Percentiles rank a stretch among this genome's conserved stretches.
Conservation (phyloP, 2,329 filamentous ascomycete genomes). For the Phoma herbarum region DNA sequence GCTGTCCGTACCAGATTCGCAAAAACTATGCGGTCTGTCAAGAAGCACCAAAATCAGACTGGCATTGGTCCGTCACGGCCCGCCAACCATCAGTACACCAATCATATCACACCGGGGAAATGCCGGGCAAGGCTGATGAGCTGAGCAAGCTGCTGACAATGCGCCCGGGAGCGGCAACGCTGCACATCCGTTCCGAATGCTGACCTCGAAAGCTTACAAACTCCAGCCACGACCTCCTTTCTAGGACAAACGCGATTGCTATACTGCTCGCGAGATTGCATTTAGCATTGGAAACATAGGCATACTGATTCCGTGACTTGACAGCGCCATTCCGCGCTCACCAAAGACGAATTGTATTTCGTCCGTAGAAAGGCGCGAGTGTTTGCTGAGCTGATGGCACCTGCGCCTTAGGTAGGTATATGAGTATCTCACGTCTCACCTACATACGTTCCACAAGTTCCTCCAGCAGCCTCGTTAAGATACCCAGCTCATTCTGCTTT, state of each 20-base stretch:
- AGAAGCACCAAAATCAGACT: neutral
- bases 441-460: neutral
- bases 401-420: slow-evolving; percentile 6
- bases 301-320: neutral
- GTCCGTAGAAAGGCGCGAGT: slow-evolving; percentile 6
- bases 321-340: slow-evolving; percentile 3
- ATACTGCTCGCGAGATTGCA: neutral
- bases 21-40: neutral
- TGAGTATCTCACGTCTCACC: neutral
- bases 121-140: neutral
- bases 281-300: neutral
- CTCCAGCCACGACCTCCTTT: neutral
- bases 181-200: slow-evolving; percentile 4
- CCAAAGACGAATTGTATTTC: neutral
- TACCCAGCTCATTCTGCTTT: neutral
- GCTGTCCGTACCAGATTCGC: no score
- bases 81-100: neutral
- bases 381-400: neutral
- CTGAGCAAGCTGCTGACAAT: slow-evolving; percentile 9
- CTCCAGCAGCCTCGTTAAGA: neutral
- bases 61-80: neutral
- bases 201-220: slow-evolving; percentile 17
- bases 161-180: slow-evolving; percentile 3
- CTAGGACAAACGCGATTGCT: neutral
- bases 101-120: neutral